Conservation (phyloP, 2,329 filamentous ascomycete genomes). For the Knoxdaviesia proteae region DNA sequence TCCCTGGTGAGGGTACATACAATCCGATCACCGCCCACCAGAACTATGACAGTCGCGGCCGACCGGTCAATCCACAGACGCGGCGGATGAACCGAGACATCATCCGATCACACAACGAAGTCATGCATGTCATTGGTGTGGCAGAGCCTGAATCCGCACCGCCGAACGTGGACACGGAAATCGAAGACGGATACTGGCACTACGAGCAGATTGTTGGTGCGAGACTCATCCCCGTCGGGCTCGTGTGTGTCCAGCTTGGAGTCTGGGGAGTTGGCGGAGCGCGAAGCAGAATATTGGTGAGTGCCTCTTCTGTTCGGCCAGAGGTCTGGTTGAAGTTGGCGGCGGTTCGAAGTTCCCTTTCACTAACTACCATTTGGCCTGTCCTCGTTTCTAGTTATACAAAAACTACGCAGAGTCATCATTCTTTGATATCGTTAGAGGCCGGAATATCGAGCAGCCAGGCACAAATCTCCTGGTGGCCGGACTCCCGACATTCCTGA, state of each 20-base stretch:
- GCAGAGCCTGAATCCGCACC: constrained; percentile 32
- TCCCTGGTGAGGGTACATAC: constrained; percentile 24
- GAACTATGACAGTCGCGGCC: constrained; percentile 32
- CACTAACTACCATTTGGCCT: no score
- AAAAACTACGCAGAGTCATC: no score
- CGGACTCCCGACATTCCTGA: no score
- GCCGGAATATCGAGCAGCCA: no score
- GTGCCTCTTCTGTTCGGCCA: constrained; percentile 1
- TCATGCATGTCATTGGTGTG: constrained; percentile 41
- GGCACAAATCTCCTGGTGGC: no score
- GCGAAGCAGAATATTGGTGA: constrained; percentile 31
- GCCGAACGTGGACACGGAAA: constrained; percentile 17
- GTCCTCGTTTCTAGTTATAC: no score
- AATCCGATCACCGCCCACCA: constrained; percentile 21
- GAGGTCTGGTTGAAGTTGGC: no score
- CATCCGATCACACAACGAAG: constrained; percentile 39
- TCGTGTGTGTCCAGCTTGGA: constrained; percentile 17
- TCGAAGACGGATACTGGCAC: constrained; percentile 19
- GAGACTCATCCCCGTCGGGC: constrained; percentile 15
- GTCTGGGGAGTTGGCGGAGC: constrained; percentile 32
- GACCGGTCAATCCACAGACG: constrained; percentile 32
- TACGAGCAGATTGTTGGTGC: constrained; percentile 27
- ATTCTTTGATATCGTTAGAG: no score
- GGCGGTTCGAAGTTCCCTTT: no score
- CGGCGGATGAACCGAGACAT: constrained; percentile 33